Evolutionary conservation across 2,329 filamentous ascomycete species (phyloP).

Genomic region (Apiospora sp.): DNA sequence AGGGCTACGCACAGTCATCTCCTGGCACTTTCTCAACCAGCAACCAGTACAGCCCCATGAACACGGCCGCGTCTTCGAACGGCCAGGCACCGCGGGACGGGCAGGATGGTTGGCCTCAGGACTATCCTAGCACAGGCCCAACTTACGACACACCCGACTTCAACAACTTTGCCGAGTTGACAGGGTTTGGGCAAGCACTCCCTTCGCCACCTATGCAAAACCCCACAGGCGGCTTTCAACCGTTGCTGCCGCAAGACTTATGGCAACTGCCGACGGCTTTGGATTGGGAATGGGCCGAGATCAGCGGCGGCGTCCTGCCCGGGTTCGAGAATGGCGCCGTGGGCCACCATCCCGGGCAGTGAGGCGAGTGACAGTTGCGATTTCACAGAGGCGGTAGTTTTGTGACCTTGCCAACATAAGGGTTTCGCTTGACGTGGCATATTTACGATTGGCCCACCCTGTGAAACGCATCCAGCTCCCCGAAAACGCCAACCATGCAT

Average conservation of each 20-base stretch:
- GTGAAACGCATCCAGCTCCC: not conserved
- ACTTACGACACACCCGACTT: slow-evolving; percentile 48
- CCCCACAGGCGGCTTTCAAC: slow-evolving; percentile 68
- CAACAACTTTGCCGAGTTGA: slow-evolving; percentile 55
- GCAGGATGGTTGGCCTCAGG: slow-evolving; percentile 56
- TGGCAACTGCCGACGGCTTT: slow-evolving; percentile 97
- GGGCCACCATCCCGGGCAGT: slow-evolving; percentile 10
- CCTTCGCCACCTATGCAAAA: slow-evolving; percentile 39
- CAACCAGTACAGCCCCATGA: slow-evolving; percentile 50
- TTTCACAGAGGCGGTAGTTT: not conserved
- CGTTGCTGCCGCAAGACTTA: slow-evolving; percentile 89
- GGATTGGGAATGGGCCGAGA: slow-evolving; percentile 83
- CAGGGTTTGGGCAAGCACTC: slow-evolving; percentile 50
- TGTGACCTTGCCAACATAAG: not conserved
- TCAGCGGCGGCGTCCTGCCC: slow-evolving; percentile 71
- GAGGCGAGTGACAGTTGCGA: not conserved
- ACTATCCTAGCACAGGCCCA: slow-evolving; percentile 48
- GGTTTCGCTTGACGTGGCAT: not conserved
- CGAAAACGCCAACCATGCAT: not conserved
- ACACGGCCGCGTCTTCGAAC: slow-evolving; percentile 46
- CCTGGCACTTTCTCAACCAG: slow-evolving; percentile 42
- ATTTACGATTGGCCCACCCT: not conserved
- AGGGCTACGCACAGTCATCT: slow-evolving; percentile 37
- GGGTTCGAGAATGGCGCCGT: slow-evolving; percentile 62
- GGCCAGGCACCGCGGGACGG: slow-evolving; percentile 54